Evolutionary conservation across 2,329 filamentous ascomycete species (phyloP).

Genomic region (Aspergillus fijiensis): DNA sequence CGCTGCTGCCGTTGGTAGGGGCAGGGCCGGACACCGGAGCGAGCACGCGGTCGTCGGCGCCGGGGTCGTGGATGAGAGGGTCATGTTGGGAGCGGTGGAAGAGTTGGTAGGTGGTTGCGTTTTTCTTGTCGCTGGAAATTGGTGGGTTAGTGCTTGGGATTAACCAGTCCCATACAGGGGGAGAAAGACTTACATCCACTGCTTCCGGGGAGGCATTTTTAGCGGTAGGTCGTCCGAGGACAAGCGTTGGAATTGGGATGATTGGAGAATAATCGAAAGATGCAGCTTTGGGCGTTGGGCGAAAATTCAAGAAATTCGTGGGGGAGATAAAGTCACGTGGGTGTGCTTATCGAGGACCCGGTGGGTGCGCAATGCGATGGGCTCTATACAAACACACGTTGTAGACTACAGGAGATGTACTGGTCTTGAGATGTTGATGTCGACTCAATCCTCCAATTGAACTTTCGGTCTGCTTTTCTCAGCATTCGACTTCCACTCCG

Average conservation of each 20-base stretch:
- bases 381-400: too few relatives aligned
- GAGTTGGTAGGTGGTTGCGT: constrained; percentile 86
- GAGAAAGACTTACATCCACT: constrained; percentile 64
- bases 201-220: constrained; percentile 71
- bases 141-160: constrained; percentile 11
- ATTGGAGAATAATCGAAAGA: background rate
- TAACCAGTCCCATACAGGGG: background rate
- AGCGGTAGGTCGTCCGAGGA: background rate
- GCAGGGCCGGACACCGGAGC: constrained; percentile 59
- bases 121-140: constrained; percentile 74
- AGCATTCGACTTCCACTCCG: too few relatives aligned
- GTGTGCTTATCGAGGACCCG: background rate
- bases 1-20: constrained; percentile 16
- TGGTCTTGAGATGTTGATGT: too few relatives aligned
- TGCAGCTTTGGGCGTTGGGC: background rate
- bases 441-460: too few relatives aligned
- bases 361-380: background rate
- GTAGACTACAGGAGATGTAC: too few relatives aligned
- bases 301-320: background rate
- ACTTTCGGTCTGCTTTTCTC: too few relatives aligned
- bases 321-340: background rate
- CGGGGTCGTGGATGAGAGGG: constrained; percentile 88
- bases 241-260: background rate
- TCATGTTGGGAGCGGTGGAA: constrained; percentile 97
- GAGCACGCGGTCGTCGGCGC: constrained; percentile 86